Conservation (phyloP, 768 basidiomycete genomes). For the Royoungia palumana region DNA sequence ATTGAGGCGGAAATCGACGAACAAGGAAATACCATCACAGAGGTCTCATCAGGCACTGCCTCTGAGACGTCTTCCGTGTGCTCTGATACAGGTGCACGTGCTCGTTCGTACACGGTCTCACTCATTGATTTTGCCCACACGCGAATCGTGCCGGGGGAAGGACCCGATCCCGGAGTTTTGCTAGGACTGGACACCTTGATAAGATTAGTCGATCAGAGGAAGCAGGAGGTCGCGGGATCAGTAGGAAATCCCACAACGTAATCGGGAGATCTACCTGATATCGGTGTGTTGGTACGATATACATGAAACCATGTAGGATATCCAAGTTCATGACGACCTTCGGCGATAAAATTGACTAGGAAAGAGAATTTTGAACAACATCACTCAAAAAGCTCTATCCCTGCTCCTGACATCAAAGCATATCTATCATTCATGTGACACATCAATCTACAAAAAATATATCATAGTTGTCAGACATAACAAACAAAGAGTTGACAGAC, state of each 20-base stretch:
- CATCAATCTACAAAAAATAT: no score
- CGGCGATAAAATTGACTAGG: no score
- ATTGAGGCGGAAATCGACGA: constrained; percentile 35
- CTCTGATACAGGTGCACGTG: constrained; percentile 18
- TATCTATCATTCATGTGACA: no score
- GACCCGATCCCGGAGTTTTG: constrained; percentile 77
- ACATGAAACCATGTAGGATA: no score
- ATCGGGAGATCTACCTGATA: background rate
- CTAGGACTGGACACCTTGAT: constrained; percentile 68
- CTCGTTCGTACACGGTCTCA: constrained; percentile 53
- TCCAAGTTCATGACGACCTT: no score
- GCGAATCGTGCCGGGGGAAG: constrained; percentile 58
- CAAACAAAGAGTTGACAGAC: no score
- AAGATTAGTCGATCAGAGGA: constrained; percentile 55
- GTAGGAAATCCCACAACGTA: background rate
- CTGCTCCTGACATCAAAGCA: no score
- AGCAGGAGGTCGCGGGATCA: constrained; percentile 37
- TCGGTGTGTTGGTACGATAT: no score
- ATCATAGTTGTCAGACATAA: no score
- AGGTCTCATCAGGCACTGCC: constrained; percentile 11
- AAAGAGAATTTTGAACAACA: no score
- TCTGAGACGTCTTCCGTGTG: constrained; percentile 37
- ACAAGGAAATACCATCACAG: constrained; percentile 18
- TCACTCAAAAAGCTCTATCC: no score
- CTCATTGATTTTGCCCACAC: constrained; percentile 97